These are phyloP conservation scores for Xenosphaeropsis pyriputrescens DNA, from an alignment of 2,329 filamentous ascomycete species.

Conservation along the genomic window DNA sequence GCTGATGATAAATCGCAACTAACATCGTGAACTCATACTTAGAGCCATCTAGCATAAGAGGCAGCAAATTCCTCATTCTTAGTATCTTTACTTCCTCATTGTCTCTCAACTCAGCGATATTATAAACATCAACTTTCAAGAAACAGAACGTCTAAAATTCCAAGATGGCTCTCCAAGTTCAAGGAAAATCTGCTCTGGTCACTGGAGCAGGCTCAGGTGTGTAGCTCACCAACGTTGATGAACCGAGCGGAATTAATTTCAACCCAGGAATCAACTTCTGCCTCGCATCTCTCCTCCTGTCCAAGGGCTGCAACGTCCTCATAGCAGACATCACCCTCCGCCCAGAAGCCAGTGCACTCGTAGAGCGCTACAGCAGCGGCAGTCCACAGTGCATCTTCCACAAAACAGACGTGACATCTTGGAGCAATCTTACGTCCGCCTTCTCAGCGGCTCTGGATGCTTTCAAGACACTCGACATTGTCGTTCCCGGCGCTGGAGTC, in stretches of 20 bases:
- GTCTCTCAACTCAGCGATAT: too few relatives aligned
- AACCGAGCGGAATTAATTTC: not conserved
- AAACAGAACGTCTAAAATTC: too few relatives aligned
- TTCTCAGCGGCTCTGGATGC: conserved; percentile 19
- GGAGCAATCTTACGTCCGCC: conserved; percentile 21
- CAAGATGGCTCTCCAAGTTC: conserved; percentile 7
- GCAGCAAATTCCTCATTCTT: too few relatives aligned
- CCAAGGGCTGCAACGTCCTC: conserved; percentile 26
- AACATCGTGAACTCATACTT: too few relatives aligned
- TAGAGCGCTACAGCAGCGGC: not conserved
- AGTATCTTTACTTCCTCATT: too few relatives aligned
- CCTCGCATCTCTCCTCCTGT: conserved; percentile 27
- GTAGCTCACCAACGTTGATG: conserved; percentile 17
- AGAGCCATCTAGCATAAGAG: too few relatives aligned
- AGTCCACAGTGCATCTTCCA: conserved; percentile 22
- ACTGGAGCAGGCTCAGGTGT: conserved; percentile 10
- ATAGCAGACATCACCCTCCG: conserved; percentile 27
- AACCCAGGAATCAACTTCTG: conserved; percentile 22
- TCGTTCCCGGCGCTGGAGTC: conserved; percentile 30
- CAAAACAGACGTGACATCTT: conserved; percentile 28
- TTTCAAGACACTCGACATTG: conserved; percentile 21
- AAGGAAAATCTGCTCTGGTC: conserved; percentile 9
- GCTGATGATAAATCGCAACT: too few relatives aligned
- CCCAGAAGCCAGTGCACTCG: conserved; percentile 23
- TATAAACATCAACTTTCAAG: not conserved